Evolutionary conservation across 2,329 filamentous ascomycete genomes (phyloP).

Genomic region (Clonostachys chloroleuca): DNA sequence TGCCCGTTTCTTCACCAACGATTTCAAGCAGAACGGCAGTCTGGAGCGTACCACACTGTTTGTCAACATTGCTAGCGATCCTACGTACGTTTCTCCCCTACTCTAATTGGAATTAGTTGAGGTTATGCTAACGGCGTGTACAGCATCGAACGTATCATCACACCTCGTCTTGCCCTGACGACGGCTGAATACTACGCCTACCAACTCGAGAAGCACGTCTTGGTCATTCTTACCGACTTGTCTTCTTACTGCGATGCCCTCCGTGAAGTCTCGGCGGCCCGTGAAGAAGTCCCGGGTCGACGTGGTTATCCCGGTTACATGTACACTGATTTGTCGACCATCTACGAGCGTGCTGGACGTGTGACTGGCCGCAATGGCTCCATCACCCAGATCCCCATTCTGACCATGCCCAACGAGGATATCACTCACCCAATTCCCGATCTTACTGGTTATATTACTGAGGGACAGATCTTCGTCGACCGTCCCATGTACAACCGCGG

Average conservation of each 20-base stretch:
- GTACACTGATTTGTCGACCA: slow-evolving; percentile 99
- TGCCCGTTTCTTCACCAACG: slow-evolving; percentile 94
- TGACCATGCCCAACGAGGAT: slow-evolving; percentile 99
- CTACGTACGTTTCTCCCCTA: slow-evolving; percentile 66
- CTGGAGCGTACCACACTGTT: slow-evolving; percentile 96
- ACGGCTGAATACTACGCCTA: slow-evolving; percentile 99
- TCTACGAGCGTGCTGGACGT: slow-evolving; percentile 98
- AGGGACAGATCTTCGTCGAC: slow-evolving; percentile 98
- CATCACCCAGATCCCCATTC: slow-evolving; percentile 97
- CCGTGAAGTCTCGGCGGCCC: slow-evolving; percentile 94
- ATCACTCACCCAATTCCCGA: slow-evolving; percentile 99
- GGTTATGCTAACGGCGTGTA: background rate
- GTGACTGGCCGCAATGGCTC: slow-evolving; percentile 95
- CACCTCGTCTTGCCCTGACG: slow-evolving; percentile 93
- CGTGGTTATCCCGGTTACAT: slow-evolving; percentile 99
- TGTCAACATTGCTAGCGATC: slow-evolving; percentile 98
- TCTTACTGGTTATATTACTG: slow-evolving; percentile 97
- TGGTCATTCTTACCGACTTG: slow-evolving; percentile 97
- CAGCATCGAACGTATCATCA: slow-evolving; percentile 99
- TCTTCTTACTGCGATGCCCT: slow-evolving; percentile 98
- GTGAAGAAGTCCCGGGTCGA: slow-evolving; percentile 98
- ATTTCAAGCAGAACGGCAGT: slow-evolving; percentile 99
- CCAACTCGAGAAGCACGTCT: slow-evolving; percentile 98
- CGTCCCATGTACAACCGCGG: slow-evolving; percentile 92
- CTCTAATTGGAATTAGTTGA: background rate